Conservation (phyloP, 2,329 filamentous ascomycete species). For the Dendrostoma leiphaemia region DNA sequence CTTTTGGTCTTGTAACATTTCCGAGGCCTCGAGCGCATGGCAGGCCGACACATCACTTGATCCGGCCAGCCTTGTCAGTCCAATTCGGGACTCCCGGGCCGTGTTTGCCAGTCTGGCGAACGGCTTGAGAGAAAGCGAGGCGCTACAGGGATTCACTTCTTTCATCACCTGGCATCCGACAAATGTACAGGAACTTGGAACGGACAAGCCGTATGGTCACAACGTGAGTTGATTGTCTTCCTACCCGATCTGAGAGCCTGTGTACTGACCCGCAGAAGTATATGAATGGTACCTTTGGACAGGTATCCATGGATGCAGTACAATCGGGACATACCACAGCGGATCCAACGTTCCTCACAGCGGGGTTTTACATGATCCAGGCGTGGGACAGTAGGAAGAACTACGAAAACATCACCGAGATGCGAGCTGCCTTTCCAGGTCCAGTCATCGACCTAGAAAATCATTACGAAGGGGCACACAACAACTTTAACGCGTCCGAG, state of each 20-base stretch:
- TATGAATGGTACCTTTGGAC: slow-evolving; percentile 1
- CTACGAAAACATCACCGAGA: slow-evolving; percentile 1
- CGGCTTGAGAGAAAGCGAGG: neutral
- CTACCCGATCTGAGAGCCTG: neutral
- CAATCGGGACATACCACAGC: neutral
- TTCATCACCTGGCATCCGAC: slow-evolving; percentile 1
- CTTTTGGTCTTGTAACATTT: neutral
- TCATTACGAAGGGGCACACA: slow-evolving; percentile 1
- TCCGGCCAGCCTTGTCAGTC: neutral
- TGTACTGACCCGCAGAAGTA: neutral
- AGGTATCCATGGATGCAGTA: neutral
- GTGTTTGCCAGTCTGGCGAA: neutral
- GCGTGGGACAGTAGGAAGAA: neutral
- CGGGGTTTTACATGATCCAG: neutral
- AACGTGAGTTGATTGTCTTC: neutral
- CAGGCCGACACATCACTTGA: neutral
- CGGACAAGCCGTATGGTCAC: neutral
- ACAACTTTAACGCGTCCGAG: neutral
- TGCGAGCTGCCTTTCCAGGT: neutral
- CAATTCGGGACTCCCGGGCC: neutral
- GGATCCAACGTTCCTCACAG: neutral
- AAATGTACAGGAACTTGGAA: neutral
- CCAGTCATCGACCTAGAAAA: slow-evolving; percentile 2
- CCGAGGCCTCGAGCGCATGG: neutral
- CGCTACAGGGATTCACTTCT: neutral